phyloP scores from a whole-genome alignment of 108 stramenopile species.

The Conticribra weissflogii region DNA sequence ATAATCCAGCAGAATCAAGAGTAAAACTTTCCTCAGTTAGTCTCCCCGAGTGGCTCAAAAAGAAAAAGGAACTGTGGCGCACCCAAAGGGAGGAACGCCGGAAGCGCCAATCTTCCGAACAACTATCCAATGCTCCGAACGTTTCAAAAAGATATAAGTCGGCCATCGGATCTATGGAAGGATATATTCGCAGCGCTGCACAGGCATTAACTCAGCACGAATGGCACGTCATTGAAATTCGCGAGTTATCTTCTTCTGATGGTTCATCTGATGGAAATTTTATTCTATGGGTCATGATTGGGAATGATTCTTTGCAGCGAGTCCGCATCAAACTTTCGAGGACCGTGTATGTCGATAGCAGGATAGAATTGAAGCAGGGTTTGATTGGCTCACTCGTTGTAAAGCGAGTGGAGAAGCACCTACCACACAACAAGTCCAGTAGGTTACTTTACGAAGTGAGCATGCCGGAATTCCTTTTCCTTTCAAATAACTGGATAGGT shows the following conservation, averaged over 20 bases:
- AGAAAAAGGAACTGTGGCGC: slow-evolving; percentile 90
- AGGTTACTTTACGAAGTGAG: slow-evolving; percentile 87
- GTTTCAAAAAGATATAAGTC: slow-evolving; percentile 38
- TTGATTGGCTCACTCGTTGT: slow-evolving; percentile 44
- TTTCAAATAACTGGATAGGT: slow-evolving; percentile 65
- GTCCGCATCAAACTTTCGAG: slow-evolving; percentile 84
- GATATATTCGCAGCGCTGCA: slow-evolving; percentile 84
- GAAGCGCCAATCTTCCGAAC: slow-evolving; percentile 20
- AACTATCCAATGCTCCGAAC: slow-evolving; percentile 7
- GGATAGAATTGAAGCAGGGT: slow-evolving; percentile 48
- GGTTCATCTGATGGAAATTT: slow-evolving; percentile 81
- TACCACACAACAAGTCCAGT: slow-evolving; percentile 85
- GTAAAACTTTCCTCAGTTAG: slow-evolving; percentile 61
- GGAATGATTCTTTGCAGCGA: slow-evolving; percentile 76
- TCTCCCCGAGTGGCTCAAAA: slow-evolving; percentile 86
- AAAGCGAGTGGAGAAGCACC: slow-evolving; percentile 75
- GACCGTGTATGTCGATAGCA: slow-evolving; percentile 76
- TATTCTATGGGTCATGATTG: slow-evolving; percentile 92
- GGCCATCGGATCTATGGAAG: slow-evolving; percentile 69
- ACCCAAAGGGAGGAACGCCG: slow-evolving; percentile 55
- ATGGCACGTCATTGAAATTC: slow-evolving; percentile 95
- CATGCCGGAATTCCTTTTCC: slow-evolving; percentile 81
- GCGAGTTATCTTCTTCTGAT: slow-evolving; percentile 80
- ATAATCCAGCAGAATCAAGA: slow-evolving; percentile 27
- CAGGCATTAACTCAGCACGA: slow-evolving; percentile 61